Conservation (phyloP, 345 rosid species). For the Corchorus olitorius region DNA sequence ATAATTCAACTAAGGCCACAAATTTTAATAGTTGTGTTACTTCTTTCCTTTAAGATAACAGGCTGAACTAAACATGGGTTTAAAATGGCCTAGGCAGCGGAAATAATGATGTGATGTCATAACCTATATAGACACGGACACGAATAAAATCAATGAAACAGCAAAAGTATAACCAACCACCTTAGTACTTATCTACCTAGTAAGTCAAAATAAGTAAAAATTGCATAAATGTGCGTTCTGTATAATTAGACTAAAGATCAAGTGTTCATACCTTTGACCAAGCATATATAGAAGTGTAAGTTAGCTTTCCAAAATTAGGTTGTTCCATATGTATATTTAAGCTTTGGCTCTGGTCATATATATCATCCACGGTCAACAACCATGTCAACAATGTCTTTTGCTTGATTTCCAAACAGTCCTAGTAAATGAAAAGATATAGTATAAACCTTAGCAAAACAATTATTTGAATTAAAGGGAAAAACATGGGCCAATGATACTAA, state of each 20-base stretch:
- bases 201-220: too few species aligned
- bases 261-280: slow-evolving; percentile 70
- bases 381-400: slow-evolving; percentile 85
- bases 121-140: slow-evolving; percentile 45
- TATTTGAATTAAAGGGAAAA: too few species aligned
- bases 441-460: not conserved
- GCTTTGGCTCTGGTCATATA: slow-evolving; percentile 96
- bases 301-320: slow-evolving; percentile 76
- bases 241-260: not conserved
- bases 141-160: not conserved
- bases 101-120: too few species aligned
- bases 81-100: too few species aligned
- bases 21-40: too few species aligned
- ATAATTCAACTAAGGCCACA: too few species aligned
- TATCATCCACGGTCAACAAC: slow-evolving; percentile 91
- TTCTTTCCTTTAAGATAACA: too few species aligned
- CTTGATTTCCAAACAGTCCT: slow-evolving; percentile 98
- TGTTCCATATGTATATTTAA: slow-evolving; percentile 91
- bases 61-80: too few species aligned
- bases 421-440: slow-evolving; percentile 4
- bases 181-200: too few species aligned
- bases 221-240: too few species aligned
- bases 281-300: slow-evolving; percentile 79
- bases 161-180: not conserved
- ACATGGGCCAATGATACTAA: not conserved